Percentiles rank a stretch among this genome's conserved stretches.
Conservation (phyloP, 805 yeast genomes). For the Blastobotrys americana region DNA sequence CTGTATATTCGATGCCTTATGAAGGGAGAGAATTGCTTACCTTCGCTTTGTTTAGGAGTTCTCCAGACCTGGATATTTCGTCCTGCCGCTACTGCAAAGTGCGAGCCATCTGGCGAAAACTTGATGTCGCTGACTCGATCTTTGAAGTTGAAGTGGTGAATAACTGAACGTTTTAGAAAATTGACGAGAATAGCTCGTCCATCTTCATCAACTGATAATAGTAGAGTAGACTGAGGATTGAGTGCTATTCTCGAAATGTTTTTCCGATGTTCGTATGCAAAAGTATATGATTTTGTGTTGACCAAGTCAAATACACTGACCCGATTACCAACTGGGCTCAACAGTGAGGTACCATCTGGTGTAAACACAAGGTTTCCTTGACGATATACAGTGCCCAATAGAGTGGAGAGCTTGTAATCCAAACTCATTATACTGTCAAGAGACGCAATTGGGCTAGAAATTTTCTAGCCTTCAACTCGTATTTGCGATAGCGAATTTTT, state of each 20-base stretch:
- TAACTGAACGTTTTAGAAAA: conserved; percentile 69
- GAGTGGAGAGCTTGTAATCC: conserved; percentile 77
- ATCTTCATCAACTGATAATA: conserved; percentile 79
- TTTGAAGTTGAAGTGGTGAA: conserved; percentile 91
- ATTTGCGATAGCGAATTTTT: too few species aligned
- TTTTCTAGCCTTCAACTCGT: too few species aligned
- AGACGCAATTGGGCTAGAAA: too few species aligned
- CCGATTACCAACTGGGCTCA: conserved; percentile 93
- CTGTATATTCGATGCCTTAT: conserved; percentile 84
- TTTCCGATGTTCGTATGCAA: conserved; percentile 86
- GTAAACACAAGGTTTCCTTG: conserved; percentile 87
- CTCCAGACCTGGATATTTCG: conserved; percentile 88
- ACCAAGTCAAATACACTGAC: conserved; percentile 82
- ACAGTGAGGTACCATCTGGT: conserved; percentile 71
- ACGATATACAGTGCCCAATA: conserved; percentile 89
- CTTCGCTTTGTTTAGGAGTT: conserved; percentile 74
- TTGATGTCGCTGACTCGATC: conserved; percentile 65
- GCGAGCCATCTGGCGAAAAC: conserved; percentile 82
- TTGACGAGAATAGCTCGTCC: conserved; percentile 92
- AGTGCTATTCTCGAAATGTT: conserved; percentile 73
- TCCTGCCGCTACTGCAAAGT: conserved; percentile 79
- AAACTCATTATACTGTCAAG: conserved; percentile 79
- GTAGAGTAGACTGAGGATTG: conserved; percentile 71
- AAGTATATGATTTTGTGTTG: conserved; percentile 79
- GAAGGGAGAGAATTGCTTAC: conserved; percentile 93